Evolutionary conservation across 2,329 filamentous ascomycete species (phyloP).

Genomic region (Passalora sequoiae): DNA sequence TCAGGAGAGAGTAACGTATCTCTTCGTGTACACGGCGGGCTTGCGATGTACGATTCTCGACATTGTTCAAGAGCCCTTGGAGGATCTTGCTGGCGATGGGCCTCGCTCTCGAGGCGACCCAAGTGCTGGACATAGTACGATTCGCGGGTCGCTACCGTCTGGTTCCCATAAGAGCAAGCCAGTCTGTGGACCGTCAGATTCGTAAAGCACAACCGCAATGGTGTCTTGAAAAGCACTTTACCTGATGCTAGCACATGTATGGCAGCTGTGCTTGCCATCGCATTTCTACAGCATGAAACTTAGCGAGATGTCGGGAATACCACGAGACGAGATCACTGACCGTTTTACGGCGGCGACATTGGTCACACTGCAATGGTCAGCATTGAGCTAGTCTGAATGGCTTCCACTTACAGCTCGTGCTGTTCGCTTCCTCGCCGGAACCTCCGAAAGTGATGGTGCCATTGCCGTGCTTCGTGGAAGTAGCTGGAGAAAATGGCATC

Average conservation of each 20-base stretch:
- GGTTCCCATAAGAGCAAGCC: constrained; percentile 14
- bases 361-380: constrained; percentile 12
- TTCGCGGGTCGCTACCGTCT: constrained; percentile 11
- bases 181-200: constrained; percentile 8
- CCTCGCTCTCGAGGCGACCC: constrained; percentile 10
- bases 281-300: constrained; percentile 8
- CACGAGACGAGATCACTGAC: too few relatives aligned
- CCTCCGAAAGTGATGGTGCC: background rate
- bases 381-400: background rate
- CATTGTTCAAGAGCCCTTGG: too few relatives aligned
- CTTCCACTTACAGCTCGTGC: constrained; percentile 12
- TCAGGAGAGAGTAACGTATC: too few relatives aligned
- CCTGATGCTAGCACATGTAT: constrained; percentile 11
- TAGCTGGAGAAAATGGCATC: too few relatives aligned
- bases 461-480: too few relatives aligned
- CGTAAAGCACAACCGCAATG: too few relatives aligned
- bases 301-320: background rate
- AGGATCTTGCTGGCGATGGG: background rate
- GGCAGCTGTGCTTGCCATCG: constrained; percentile 13
- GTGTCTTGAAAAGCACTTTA: too few relatives aligned
- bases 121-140: constrained; percentile 10
- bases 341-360: constrained; percentile 13
- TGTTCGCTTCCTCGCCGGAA: constrained; percentile 11
- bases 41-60: too few relatives aligned
- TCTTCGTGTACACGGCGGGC: too few relatives aligned